A percentile compares a stretch with the other conserved stretches of the same genome.
These are phyloP conservation scores for Fusarium sp. DNA, from an alignment of 2,329 filamentous ascomycete species.

Conservation along the genomic window DNA sequence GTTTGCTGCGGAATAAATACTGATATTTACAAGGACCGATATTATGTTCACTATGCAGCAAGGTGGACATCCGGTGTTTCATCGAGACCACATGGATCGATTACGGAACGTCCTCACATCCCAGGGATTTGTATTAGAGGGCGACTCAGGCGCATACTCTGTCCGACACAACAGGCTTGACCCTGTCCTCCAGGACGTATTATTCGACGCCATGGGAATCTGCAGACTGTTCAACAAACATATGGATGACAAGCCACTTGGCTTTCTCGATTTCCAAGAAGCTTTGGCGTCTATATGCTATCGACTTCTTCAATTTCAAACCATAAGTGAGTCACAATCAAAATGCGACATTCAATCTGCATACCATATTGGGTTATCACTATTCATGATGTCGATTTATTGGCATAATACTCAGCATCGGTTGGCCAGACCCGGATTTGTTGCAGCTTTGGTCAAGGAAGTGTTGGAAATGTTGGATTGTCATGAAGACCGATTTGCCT, in stretches of 20 bases:
- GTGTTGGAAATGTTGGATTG: fast-evolving
- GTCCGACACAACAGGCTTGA: fast-evolving
- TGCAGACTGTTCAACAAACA: conserved; percentile 11
- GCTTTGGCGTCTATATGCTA: conserved; percentile 1
- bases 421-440: not conserved
- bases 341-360: not conserved
- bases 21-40: conserved; percentile 2
- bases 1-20: fast-evolving
- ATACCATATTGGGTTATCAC: not conserved
- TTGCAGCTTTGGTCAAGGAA: not conserved
- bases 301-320: not conserved
- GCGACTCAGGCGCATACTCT: fast-evolving
- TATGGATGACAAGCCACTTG: not conserved
- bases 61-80: not conserved
- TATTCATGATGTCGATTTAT: conserved; percentile 8
- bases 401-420: conserved; percentile 9
- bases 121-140: not conserved
- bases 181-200: fast-evolving
- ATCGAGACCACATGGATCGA: not conserved
- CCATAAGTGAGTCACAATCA: not conserved
- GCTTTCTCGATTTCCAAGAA: conserved; percentile 14
- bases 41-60: conserved; percentile 17
- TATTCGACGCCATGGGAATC: not conserved
- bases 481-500: not conserved
- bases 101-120: fast-evolving